These are phyloP conservation scores for Kokia cookei DNA, from an alignment of 441 rosid genomes.

Conservation along the genomic window DNA sequence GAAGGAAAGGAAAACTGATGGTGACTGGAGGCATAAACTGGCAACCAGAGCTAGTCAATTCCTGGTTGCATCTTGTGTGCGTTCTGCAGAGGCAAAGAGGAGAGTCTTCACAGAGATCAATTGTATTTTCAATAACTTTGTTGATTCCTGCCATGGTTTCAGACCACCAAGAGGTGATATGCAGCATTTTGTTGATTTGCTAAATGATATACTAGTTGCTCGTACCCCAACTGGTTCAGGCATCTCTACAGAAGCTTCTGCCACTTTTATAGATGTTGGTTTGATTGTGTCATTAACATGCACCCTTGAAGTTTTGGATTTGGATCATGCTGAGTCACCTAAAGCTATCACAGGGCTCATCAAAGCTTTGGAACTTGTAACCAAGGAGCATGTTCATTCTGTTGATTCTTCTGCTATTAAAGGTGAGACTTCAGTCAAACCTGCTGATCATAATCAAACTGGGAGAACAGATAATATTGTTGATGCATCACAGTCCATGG, in stretches of 20 bases:
- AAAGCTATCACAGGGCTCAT: constrained; percentile 79
- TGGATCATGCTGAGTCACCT: constrained; percentile 85
- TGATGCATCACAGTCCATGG: constrained; percentile 55
- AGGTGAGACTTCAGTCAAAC: constrained; percentile 59
- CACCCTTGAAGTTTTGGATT: constrained; percentile 86
- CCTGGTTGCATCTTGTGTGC: constrained; percentile 89
- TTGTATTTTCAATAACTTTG: constrained; percentile 62
- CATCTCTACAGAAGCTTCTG: constrained; percentile 89
- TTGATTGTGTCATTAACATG: constrained; percentile 73
- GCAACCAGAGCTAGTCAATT: constrained; percentile 80
- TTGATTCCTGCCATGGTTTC: constrained; percentile 51
- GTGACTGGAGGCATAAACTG: constrained; percentile 91
- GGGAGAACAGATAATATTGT: constrained; percentile 53
- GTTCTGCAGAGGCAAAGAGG: constrained; percentile 89
- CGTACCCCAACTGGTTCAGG: constrained; percentile 84
- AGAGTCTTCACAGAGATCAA: constrained; percentile 77
- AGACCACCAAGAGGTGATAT: constrained; percentile 63
- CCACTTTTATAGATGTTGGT: constrained; percentile 88
- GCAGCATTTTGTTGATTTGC: constrained; percentile 69
- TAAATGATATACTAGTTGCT: constrained; percentile 87
- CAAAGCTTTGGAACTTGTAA: constrained; percentile 91
- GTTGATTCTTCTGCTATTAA: constrained; percentile 50
- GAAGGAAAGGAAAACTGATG: constrained; percentile 76
- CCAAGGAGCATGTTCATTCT: constrained; percentile 86
- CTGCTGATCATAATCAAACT: constrained; percentile 45